Percentiles rank a stretch among this genome's conserved stretches.
These are phyloP conservation scores for Colletotrichum sp. DNA, from an alignment of 2,329 filamentous ascomycete species.

Conservation along the genomic window DNA sequence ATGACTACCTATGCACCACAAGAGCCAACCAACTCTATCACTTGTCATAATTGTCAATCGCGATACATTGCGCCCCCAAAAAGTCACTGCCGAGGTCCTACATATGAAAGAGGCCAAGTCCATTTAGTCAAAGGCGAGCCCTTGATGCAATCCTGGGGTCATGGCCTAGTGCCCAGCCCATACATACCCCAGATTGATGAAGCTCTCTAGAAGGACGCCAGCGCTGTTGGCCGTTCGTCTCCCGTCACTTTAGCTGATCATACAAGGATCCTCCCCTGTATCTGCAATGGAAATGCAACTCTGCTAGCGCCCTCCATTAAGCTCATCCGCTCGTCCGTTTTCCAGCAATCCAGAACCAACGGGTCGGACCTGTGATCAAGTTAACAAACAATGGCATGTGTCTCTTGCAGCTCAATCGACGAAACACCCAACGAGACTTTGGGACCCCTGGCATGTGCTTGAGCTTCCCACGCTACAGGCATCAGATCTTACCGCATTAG, in stretches of 20 bases:
- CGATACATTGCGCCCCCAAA: background rate
- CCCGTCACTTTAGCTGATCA: background rate
- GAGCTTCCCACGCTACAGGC: constrained; percentile 4
- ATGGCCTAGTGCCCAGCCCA: background rate
- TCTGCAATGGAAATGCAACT: background rate
- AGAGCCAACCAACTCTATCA: background rate
- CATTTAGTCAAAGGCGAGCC: background rate
- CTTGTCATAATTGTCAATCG: background rate
- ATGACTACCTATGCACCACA: background rate
- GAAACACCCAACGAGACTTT: background rate
- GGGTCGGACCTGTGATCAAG: background rate
- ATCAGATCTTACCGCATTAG: background rate
- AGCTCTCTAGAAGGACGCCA: background rate
- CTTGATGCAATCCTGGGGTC: background rate
- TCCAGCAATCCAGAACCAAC: background rate
- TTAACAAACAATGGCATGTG: background rate
- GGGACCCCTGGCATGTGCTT: constrained; percentile 16
- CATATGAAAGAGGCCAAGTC: background rate
- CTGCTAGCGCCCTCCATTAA: background rate
- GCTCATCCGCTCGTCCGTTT: background rate
- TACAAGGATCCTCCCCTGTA: background rate
- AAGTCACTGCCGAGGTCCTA: background rate
- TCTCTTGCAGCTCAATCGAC: background rate
- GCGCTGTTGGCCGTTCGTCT: background rate
- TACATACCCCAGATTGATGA: background rate